Conservation (phyloP, 1,139 yeast species). For the Lodderomyces oxycetoniae region DNA sequence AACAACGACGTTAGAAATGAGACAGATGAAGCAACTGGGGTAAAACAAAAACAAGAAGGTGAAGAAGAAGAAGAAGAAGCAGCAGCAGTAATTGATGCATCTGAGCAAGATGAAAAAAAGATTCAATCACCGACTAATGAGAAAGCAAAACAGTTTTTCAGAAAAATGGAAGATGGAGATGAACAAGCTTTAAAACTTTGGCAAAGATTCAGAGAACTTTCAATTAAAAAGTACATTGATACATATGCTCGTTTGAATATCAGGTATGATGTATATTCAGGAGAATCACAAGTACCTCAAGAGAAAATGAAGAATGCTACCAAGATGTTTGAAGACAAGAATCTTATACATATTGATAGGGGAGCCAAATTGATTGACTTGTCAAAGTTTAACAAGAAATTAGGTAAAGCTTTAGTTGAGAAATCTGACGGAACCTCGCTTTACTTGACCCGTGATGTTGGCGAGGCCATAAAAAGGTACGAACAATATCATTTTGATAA, state of each 20-base stretch:
- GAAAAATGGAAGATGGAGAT: constrained; percentile 91
- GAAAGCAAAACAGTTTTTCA: constrained; percentile 84
- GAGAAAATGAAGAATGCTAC: constrained; percentile 68
- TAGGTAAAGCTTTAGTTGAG: constrained; percentile 91
- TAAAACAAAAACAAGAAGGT: too few relatives aligned
- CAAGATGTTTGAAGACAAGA: constrained; percentile 58
- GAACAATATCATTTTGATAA: constrained; percentile 84
- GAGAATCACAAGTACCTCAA: constrained; percentile 90
- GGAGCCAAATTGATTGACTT: constrained; percentile 91
- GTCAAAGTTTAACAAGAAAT: constrained; percentile 80
- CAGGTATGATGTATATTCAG: constrained; percentile 80
- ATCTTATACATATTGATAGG: constrained; percentile 76
- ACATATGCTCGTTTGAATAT: constrained; percentile 93
- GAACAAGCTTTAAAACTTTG: constrained; percentile 72
- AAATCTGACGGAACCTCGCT: constrained; percentile 95
- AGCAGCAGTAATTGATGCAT: constrained; percentile 26
- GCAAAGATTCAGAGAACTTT: constrained; percentile 84
- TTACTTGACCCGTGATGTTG: constrained; percentile 94
- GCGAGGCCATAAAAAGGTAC: constrained; percentile 92
- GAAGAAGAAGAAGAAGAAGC: too few relatives aligned
- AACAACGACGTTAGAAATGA: constrained; percentile 77
- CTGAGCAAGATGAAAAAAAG: constrained; percentile 13
- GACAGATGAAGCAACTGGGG: constrained; percentile 32
- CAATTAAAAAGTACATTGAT: constrained; percentile 78
- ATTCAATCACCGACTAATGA: constrained; percentile 51